These are phyloP conservation scores for Sodiomyces alkalinus DNA, from an alignment of 2,329 filamentous ascomycete genomes.

Conservation along the genomic window DNA sequence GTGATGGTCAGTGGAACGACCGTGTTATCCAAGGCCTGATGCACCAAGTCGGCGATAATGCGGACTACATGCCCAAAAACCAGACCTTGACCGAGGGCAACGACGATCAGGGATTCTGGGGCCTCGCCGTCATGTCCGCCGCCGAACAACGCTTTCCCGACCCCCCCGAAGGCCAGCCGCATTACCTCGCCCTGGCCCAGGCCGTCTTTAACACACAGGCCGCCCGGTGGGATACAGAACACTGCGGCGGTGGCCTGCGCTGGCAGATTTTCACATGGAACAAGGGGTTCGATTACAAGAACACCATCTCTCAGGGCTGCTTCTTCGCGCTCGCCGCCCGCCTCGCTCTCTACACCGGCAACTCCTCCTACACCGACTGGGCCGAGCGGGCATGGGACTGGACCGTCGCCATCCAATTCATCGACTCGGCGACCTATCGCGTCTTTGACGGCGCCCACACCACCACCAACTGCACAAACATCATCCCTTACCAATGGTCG, in stretches of 20 bases:
- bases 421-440: slow-evolving; percentile 42
- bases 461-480: slow-evolving; percentile 37
- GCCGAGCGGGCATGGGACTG: slow-evolving; percentile 59
- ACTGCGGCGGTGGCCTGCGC: slow-evolving; percentile 61
- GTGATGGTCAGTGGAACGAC: slow-evolving; percentile 56
- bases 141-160: slow-evolving; percentile 54
- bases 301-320: slow-evolving; percentile 46
- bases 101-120: slow-evolving; percentile 67
- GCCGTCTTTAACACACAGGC: slow-evolving; percentile 72
- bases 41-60: slow-evolving; percentile 55
- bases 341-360: slow-evolving; percentile 62
- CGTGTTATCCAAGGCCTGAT: slow-evolving; percentile 53
- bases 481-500: slow-evolving; percentile 50
- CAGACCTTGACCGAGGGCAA: slow-evolving; percentile 56
- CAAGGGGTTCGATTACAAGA: slow-evolving; percentile 66
- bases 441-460: slow-evolving; percentile 49
- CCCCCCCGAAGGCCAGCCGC: slow-evolving; percentile 37
- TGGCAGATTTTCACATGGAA: slow-evolving; percentile 84
- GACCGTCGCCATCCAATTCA: slow-evolving; percentile 41
- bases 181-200: slow-evolving; percentile 59
- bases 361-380: slow-evolving; percentile 64
- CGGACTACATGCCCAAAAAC: slow-evolving; percentile 66
- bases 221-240: slow-evolving; percentile 51
- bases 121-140: slow-evolving; percentile 52
- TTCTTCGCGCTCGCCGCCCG: slow-evolving; percentile 51